Percentiles rank a stretch among this genome's conserved stretches.
Conservation (phyloP, 306 rosid genomes). For the Ziziphus jujuba region DNA sequence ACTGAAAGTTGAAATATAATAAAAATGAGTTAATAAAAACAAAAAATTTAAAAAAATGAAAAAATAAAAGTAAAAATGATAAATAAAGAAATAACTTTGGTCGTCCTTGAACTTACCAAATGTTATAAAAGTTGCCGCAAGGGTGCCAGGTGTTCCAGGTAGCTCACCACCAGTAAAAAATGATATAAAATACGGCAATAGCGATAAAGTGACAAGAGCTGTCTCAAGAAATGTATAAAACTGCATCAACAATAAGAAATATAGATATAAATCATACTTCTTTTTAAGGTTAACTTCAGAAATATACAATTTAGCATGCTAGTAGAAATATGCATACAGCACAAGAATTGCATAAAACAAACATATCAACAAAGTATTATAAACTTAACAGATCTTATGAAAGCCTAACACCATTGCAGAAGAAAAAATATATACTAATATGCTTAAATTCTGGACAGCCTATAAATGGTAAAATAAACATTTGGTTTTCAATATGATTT, state of each 20-base stretch:
- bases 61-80: conserved; percentile 9
- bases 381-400: no score
- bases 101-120: conserved; percentile 51
- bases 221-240: conserved; percentile 76
- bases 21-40: not conserved
- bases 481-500: no score
- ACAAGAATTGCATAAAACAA: no score
- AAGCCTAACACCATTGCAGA: no score
- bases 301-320: no score
- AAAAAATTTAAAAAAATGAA: no score
- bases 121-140: conserved; percentile 64
- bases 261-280: conserved; percentile 11
- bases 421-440: no score
- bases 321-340: no score
- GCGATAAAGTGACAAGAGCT: conserved; percentile 55
- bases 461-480: no score
- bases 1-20: conserved; percentile 47
- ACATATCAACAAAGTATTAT: no score
- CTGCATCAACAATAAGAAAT: conserved; percentile 42
- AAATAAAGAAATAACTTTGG: not conserved
- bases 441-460: no score
- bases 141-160: conserved; percentile 48
- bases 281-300: not conserved
- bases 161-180: conserved; percentile 65
- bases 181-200: conserved; percentile 55